Percentiles rank a stretch among this genome's conserved stretches.
Evolutionary conservation across 805 yeast genomes (phyloP).

Genomic region (Kazachstania martiniae): DNA sequence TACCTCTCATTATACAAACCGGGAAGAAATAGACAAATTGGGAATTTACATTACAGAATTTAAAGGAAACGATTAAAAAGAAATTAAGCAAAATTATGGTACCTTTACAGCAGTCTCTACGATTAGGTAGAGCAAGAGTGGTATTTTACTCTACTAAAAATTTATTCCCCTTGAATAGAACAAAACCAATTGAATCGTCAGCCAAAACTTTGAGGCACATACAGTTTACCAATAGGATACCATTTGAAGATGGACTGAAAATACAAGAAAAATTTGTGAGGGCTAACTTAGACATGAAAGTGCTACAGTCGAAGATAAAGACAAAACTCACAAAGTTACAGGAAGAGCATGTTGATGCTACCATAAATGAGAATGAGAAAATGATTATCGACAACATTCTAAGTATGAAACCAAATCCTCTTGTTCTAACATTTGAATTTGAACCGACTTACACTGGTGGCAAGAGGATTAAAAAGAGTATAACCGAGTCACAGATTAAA

Average conservation of each 20-base stretch:
- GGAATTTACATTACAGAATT: no score
- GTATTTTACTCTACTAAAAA: no score
- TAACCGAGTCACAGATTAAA: slow-evolving; percentile 26
- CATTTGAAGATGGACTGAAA: slow-evolving; percentile 39
- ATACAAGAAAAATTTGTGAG: slow-evolving; percentile 48
- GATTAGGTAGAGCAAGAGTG: no score
- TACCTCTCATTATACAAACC: no score
- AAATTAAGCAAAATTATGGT: no score
- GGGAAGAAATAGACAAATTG: no score
- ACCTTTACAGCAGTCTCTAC: no score
- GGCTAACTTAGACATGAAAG: slow-evolving; percentile 48
- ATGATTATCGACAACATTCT: slow-evolving; percentile 34
- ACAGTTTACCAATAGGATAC: slow-evolving; percentile 30
- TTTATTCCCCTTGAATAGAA: slow-evolving; percentile 5
- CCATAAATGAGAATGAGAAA: slow-evolving; percentile 37
- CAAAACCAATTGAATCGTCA: slow-evolving; percentile 26
- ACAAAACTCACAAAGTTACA: slow-evolving; percentile 31
- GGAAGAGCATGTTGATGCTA: slow-evolving; percentile 27
- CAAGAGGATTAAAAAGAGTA: slow-evolving; percentile 54
- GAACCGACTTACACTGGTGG: slow-evolving; percentile 88
- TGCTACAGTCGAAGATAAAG: slow-evolving; percentile 38
- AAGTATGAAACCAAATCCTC: slow-evolving; percentile 49
- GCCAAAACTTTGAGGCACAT: slow-evolving; percentile 34
- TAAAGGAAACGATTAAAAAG: no score
- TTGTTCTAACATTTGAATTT: slow-evolving; percentile 74